Conservation (phyloP, 208 protist species). For the Trypanosoma cruzi region DNA sequence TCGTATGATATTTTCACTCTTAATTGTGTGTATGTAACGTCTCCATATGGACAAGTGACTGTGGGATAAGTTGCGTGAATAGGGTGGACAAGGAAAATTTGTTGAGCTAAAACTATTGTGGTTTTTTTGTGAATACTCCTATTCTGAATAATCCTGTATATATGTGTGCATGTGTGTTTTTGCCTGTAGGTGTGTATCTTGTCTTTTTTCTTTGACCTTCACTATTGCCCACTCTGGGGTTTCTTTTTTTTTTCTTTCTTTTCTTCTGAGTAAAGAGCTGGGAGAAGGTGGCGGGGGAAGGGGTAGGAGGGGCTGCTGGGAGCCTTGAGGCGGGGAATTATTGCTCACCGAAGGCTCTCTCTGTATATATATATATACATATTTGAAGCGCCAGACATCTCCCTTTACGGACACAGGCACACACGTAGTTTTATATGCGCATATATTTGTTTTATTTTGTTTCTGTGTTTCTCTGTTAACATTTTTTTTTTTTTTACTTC, state of each 20-base stretch:
- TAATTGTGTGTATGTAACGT: too few relatives aligned
- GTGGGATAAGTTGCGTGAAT: too few relatives aligned
- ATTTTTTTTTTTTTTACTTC: neutral
- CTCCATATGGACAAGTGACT: too few relatives aligned
- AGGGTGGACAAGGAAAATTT: too few relatives aligned
- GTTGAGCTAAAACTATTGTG: too few relatives aligned
- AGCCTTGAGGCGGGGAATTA: neutral
- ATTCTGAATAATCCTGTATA: too few relatives aligned
- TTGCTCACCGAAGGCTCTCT: neutral
- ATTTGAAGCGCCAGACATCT: neutral
- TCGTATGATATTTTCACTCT: too few relatives aligned
- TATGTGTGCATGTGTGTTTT: slow-evolving; percentile 1
- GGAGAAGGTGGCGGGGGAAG: neutral
- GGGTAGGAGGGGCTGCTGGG: neutral
- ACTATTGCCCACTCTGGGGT: too few relatives aligned
- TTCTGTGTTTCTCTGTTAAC: neutral
- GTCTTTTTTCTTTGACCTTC: slow-evolving; percentile 22
- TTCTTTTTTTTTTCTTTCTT: slow-evolving; percentile 16
- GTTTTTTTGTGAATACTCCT: too few relatives aligned
- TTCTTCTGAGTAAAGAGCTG: neutral
- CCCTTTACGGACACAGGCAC: neutral
- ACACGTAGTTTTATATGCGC: neutral
- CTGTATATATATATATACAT: too few relatives aligned
- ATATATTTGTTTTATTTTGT: neutral
- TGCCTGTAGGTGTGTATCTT: neutral